Base-by-base conservation (phyloP, 768 basidiomycete genomes). In the Xerocomellus intermedius region DNA sequence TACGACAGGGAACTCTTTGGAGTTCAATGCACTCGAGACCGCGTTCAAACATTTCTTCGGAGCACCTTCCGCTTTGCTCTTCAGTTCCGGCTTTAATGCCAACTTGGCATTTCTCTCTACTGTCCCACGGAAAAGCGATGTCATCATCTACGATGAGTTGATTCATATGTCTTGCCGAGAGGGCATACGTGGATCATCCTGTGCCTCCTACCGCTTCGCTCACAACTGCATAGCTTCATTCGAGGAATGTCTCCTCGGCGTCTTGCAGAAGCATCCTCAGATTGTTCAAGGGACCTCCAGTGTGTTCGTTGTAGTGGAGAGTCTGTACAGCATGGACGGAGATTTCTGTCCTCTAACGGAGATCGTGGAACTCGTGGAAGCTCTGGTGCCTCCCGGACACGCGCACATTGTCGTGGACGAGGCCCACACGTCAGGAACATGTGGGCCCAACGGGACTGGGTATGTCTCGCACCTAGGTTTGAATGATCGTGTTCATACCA, bases 251-350 rank as follows among this genome's bases (percentile, higher is more conserved):
- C 48, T 82, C 41, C 41, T 56, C 21, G 12, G 28, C 13, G 39
- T 60, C 10, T 62, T 75, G n/a, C 59, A 69, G 26, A 52, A 64
- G 24, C 54, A 60, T 19, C 59, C 60, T 9, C 53, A 50, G 32
- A 61, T 71, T 30, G 53, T 35, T 19, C 50, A 33, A 0, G 73
- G 73, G 0, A 63, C 65, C 32, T 54, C 54, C 39, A 72, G 58
- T 41, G 60, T 83, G 9, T 83, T 81, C 60, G 59, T 85, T 19
- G 74, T 77, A 0, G 70, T 83, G 8, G 83, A 84, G 68, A 74
- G 74, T 8, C 66, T 83, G 14, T 84, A 85, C 64, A 81, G 79
- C 55, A 83, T 85, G 82, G 82, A 84, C 45, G 83, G 83, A 8
- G 79, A 82, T 55, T 71, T 82, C 32, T 71, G 74, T 3, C 82